These are phyloP conservation scores for Pichia cactophila DNA, from an alignment of 1,139 yeast genomes.

Conservation along the genomic window DNA sequence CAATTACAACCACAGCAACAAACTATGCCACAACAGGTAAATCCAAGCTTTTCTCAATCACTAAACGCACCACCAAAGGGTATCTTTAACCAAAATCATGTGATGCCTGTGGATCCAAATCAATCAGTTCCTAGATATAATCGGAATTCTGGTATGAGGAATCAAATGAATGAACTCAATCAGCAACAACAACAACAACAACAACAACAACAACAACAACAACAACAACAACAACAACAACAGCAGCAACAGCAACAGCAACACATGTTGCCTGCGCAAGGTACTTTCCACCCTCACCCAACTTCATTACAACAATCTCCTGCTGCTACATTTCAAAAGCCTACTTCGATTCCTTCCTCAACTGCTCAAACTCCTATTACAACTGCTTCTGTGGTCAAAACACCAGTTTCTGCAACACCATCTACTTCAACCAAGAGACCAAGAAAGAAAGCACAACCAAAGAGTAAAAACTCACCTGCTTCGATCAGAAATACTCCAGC, in stretches of 20 bases:
- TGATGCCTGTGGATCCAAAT: neutral
- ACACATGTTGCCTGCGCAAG: neutral
- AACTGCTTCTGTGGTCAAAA: neutral
- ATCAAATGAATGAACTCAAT: slow-evolving; percentile 2
- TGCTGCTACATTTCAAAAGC: neutral
- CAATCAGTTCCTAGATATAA: neutral
- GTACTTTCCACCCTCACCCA: neutral
- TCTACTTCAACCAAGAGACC: slow-evolving; percentile 7
- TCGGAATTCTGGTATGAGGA: neutral
- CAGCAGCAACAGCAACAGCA: slow-evolving; percentile 4
- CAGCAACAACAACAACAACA: slow-evolving; percentile 5
- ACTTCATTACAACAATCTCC: neutral
- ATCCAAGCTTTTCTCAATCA: slow-evolving; percentile 8
- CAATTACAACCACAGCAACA: neutral
- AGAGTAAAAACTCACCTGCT: slow-evolving; percentile 5
- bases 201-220: slow-evolving; percentile 7
- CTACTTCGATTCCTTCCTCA: neutral
- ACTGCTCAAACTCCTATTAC: neutral
- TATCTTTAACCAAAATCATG: slow-evolving; percentile 6
- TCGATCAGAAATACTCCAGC: neutral
- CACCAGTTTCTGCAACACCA: neutral
- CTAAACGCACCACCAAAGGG: slow-evolving; percentile 18
- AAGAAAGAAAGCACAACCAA: slow-evolving; percentile 8
- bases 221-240: slow-evolving; percentile 7
- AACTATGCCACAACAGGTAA: slow-evolving; percentile 18